Base-by-base conservation (phyloP, 2,329 filamentous ascomycete genomes). In the Claviceps maximensis region DNA sequence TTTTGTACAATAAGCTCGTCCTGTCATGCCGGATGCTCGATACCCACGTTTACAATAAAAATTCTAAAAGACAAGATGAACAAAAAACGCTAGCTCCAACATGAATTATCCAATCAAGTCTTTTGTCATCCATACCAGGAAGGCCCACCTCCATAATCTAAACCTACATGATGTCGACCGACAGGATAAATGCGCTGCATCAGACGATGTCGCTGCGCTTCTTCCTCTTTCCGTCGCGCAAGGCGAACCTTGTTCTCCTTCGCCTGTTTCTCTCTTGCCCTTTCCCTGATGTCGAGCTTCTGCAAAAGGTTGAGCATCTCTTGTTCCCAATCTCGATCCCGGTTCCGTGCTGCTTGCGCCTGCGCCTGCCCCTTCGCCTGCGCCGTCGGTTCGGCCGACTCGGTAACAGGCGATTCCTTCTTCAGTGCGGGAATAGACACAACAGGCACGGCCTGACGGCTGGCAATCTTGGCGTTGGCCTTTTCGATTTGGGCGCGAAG, bases 391-490 rank as follows among this genome's bases (percentile, higher is more conserved):
- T n/a, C n/a, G n/a, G n/a, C n/a, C n/a, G n/a, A n/a, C n/a, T n/a
- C n/a, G n/a, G n/a, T n/a, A n/a, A n/a, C n/a, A n/a, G n/a, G n/a
- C n/a, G n/a, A n/a, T n/a, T n/a, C n/a, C n/a, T n/a, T n/a, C n/a
- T n/a, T 54, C 8, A 21, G 15, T 3, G 12, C 38, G 38, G 60
- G 59, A 4, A 57, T 31, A 8, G 63, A 57, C 5, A 62, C 57
- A 10, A 60, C 57, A 44, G 66, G 65, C 15, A 68, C 63, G 7
- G 63, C 55, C 19, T 64, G 61, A 10, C 73, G 70, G 55, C 58
- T 64, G 53, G 67, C 63, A 51, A 75, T 75, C 53, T 68, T 66
- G 33, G 65, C 65, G 51, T 75, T 75, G 52, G 70, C 69, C 53
- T 64, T 64, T 9, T 64, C 65, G 52, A 75, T 73, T 57, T 67